Evolutionary conservation across 371 early-diverging fungal genomes (phyloP).

Genomic region (Sporodiniella umbellata): DNA sequence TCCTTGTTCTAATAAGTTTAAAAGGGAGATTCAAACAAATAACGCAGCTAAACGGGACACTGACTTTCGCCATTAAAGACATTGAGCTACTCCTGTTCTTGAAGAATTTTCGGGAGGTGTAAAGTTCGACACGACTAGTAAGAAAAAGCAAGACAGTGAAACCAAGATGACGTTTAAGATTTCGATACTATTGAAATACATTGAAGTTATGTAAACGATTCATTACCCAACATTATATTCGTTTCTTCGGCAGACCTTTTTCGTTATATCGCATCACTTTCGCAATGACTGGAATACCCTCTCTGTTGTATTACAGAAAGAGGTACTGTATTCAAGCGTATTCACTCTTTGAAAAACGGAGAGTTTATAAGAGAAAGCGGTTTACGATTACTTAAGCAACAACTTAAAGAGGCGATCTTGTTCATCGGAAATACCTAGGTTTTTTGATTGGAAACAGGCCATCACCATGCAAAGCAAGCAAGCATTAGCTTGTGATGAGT

Average conservation of each 20-base stretch:
- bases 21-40: slow-evolving; percentile 6
- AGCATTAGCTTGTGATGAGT: not conserved
- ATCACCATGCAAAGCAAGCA: slow-evolving; percentile 5
- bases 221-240: slow-evolving; percentile 9
- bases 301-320: slow-evolving; percentile 8
- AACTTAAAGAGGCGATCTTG: slow-evolving; percentile 5
- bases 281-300: slow-evolving; percentile 6
- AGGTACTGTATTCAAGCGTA: slow-evolving; percentile 1
- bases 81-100: slow-evolving; percentile 3
- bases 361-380: slow-evolving; percentile 2
- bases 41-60: slow-evolving; percentile 1
- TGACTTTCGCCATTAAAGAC: slow-evolving; percentile 4
- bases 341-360: slow-evolving; percentile 4
- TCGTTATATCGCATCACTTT: slow-evolving; percentile 3
- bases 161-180: slow-evolving; percentile 3
- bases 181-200: slow-evolving; percentile 1
- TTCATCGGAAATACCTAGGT: slow-evolving; percentile 1
- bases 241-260: slow-evolving; percentile 5
- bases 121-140: slow-evolving; percentile 3
- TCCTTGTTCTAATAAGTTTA: slow-evolving; percentile 7
- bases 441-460: slow-evolving; percentile 4
- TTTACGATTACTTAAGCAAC: slow-evolving; percentile 4
- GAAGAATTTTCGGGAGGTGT: slow-evolving; percentile 8
- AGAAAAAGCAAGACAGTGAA: slow-evolving; percentile 4
- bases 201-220: not conserved